Evolutionary conservation across 768 basidiomycete species (phyloP).

Genomic region (Trametes gibbosa): DNA sequence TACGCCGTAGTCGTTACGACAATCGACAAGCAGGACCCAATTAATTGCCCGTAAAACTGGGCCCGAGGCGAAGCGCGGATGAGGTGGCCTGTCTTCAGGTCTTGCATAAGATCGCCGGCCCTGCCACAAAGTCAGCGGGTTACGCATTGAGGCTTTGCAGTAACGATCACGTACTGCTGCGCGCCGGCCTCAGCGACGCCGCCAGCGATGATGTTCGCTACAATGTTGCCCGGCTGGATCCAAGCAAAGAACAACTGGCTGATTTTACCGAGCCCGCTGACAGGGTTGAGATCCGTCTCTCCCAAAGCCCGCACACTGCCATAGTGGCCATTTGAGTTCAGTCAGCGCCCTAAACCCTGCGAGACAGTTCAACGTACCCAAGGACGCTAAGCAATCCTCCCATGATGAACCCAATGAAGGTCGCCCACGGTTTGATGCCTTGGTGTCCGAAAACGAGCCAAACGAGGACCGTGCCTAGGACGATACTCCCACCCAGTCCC

Average conservation of each 20-base stretch:
- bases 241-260: conserved; percentile 93
- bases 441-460: conserved; percentile 89
- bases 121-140: conserved; percentile 36
- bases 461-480: conserved; percentile 73
- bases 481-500: conserved; percentile 62
- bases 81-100: conserved; percentile 96
- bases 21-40: conserved; percentile 87
- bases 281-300: conserved; percentile 92
- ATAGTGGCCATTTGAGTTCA: neutral
- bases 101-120: conserved; percentile 98
- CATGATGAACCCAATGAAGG: conserved; percentile 75
- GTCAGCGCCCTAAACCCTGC: neutral
- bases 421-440: conserved; percentile 96
- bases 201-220: conserved; percentile 97
- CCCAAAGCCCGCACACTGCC: conserved; percentile 87
- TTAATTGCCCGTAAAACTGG: conserved; percentile 91
- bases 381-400: conserved; percentile 85
- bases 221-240: conserved; percentile 90
- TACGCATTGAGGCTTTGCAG: too few relatives aligned
- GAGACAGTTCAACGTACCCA: conserved; percentile 52
- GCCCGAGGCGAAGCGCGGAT: conserved; percentile 87
- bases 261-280: conserved; percentile 92
- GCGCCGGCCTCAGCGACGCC: conserved; percentile 97
- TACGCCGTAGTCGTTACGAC: conserved; percentile 87
- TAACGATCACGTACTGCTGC: conserved; percentile 59